Percentiles rank a stretch among this genome's conserved stretches.
phyloP scores from a whole-genome alignment of 176 grass and related monocot species.

The Ensete ventricosum region DNA sequence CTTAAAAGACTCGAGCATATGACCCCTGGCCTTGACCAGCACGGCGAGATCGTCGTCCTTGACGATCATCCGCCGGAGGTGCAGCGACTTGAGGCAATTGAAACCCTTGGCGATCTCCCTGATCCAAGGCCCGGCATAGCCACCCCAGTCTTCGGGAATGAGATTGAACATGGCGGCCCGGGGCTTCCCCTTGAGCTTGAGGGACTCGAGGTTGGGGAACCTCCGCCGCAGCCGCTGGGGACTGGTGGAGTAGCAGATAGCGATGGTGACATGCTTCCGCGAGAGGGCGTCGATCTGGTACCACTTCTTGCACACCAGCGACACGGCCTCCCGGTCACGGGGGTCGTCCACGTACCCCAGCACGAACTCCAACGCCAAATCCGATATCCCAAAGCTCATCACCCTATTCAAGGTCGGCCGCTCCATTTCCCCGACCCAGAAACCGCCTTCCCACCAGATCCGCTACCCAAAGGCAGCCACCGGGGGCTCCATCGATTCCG shows the following conservation, averaged over 20 bases:
- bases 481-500: background rate
- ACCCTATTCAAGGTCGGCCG: constrained; percentile 20
- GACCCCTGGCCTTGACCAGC: constrained; percentile 50
- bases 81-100: constrained; percentile 61
- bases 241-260: constrained; percentile 80
- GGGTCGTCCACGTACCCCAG: constrained; percentile 72
- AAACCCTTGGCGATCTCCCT: constrained; percentile 48
- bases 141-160: constrained; percentile 86
- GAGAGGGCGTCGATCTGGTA: constrained; percentile 47
- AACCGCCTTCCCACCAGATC: background rate
- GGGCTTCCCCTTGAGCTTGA: constrained; percentile 89
- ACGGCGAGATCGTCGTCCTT: constrained; percentile 47
- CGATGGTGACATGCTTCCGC: constrained; percentile 85
- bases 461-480: background rate
- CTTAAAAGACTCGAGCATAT: constrained; percentile 66
- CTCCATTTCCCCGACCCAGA: background rate
- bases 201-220: constrained; percentile 77
- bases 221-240: constrained; percentile 53
- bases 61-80: constrained; percentile 80
- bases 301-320: constrained; percentile 85
- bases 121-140: constrained; percentile 69
- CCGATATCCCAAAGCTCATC: constrained; percentile 67
- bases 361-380: constrained; percentile 57
- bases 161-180: constrained; percentile 96
- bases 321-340: constrained; percentile 82